Base-by-base conservation (phyloP, 2,329 filamentous ascomycete species). In the Mycosphaerella arachidis region DNA sequence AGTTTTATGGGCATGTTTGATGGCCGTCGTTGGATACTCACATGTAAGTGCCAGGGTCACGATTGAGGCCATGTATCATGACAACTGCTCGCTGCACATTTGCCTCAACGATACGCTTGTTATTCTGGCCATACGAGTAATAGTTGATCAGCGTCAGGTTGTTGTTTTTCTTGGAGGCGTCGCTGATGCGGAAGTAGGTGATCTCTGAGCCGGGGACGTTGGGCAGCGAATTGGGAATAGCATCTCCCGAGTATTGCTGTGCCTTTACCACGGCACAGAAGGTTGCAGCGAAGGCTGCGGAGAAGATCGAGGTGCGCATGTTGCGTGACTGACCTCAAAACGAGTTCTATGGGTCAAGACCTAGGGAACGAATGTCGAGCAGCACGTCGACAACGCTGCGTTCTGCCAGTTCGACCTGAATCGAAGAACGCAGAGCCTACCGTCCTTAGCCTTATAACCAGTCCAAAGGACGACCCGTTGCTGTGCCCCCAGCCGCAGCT, bases 101-200 rank as follows among this genome's bases (percentile, higher is more conserved):
- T 18, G 59, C 45, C 50, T 58, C 62, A 13, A 63, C 66, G 37
- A 73, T 52, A 13, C 71, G 67, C 59, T 70, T 59, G 51, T 56
- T 57, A 46, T 65, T 66, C 16, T 53, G 61, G 30, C 70, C 67
- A 20, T 66, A 63, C 12, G 69, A 70, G 52, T 68, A 67, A 65
- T 74, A 74, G 64, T 75, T 75, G 60, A 68, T 73, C 29, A 74
- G 64, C 4, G 72, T 75, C 10, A 71, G 58, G 50, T 69, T 71
- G 24, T 66, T 62, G 53, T 68, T 61, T 45, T 66, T 65, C 35
- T 66, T 64, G 16, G 65, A 66, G 37, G 66, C 63, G 37, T 70
- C 67, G 3, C 66, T 66, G 60, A 74, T 70, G 29, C 69, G 71
- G 62, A 70, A 74, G 68, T 67, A 75, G 29, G 70, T 61, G 40